A percentile compares a stretch with the other conserved stretches of the same genome.
These are phyloP conservation scores for Aspergillus spinulosporus DNA, from an alignment of 2,329 filamentous ascomycete genomes.

Conservation along the genomic window DNA sequence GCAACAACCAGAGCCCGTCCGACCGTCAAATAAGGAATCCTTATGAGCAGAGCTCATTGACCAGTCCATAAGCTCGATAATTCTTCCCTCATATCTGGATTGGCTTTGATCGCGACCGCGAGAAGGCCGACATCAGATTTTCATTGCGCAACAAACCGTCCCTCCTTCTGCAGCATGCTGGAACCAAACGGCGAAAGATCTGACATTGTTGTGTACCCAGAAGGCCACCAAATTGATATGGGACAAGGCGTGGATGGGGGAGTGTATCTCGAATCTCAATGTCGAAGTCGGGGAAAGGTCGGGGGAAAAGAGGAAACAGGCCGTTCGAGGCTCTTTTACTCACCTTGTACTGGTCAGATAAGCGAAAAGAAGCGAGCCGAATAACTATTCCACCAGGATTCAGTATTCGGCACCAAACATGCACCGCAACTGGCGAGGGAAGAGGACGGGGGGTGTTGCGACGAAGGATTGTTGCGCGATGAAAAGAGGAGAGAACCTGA, in stretches of 20 bases:
- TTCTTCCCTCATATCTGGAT: background rate
- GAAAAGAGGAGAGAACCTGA: slow-evolving; percentile 18
- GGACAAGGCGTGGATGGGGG: slow-evolving; percentile 6
- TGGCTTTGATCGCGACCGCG: slow-evolving; percentile 21
- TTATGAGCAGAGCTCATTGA: no score
- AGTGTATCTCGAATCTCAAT: slow-evolving; percentile 6
- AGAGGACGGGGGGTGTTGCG: slow-evolving; percentile 17
- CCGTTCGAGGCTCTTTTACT: slow-evolving; percentile 25
- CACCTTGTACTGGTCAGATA: slow-evolving; percentile 28
- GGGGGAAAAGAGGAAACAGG: slow-evolving; percentile 20
- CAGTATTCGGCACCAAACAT: slow-evolving; percentile 21
- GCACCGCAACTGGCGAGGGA: slow-evolving; percentile 23
- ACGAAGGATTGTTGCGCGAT: slow-evolving; percentile 26
- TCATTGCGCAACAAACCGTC: slow-evolving; percentile 13
- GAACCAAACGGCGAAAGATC: background rate
- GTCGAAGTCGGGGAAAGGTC: slow-evolving; percentile 14
- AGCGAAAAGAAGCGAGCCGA: slow-evolving; percentile 30
- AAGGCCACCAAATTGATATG: background rate
- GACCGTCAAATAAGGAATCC: no score
- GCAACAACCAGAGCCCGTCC: background rate
- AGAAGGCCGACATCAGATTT: slow-evolving; percentile 12
- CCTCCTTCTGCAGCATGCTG: slow-evolving; percentile 10
- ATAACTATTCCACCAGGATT: slow-evolving; percentile 29
- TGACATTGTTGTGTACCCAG: background rate
- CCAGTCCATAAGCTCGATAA: no score